Percentiles rank a stretch among this genome's conserved stretches.
These are phyloP conservation scores for Stephania cephalantha DNA, from an alignment of 164 flowering plant genomes.

Conservation along the genomic window DNA sequence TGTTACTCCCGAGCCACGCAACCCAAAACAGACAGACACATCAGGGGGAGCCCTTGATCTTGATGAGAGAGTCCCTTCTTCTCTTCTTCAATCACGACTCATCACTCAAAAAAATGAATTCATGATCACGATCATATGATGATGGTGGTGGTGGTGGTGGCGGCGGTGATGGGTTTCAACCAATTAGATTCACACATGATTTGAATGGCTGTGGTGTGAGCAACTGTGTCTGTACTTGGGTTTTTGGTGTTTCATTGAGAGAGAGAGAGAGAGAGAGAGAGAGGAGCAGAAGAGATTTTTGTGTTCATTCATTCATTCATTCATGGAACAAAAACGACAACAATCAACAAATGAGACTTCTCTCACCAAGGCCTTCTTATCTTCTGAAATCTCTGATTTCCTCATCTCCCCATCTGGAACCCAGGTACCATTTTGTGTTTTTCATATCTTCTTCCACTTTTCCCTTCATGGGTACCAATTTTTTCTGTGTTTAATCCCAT, in stretches of 20 bases:
- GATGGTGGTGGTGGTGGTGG: background rate
- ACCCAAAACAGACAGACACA: background rate
- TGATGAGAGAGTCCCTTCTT: background rate
- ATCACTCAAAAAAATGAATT: background rate
- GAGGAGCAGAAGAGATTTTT: background rate
- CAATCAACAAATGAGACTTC: background rate
- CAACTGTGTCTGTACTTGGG: background rate
- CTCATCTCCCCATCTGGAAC: conserved; percentile 23
- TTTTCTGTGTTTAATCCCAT: background rate
- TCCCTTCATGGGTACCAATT: background rate
- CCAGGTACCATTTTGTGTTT: conserved; percentile 19
- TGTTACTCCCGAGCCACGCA: background rate
- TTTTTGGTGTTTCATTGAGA: too few relatives aligned
- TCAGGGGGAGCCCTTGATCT: background rate
- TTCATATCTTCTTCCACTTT: background rate
- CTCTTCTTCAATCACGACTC: background rate
- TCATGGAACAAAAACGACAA: conserved; percentile 10
- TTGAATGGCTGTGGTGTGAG: background rate
- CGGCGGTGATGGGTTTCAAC: background rate
- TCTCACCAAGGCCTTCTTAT: conserved; percentile 1
- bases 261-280: background rate
- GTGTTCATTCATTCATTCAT: background rate
- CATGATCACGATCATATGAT: too few relatives aligned
- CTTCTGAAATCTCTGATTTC: conserved; percentile 19
- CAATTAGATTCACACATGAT: background rate